A percentile compares a stretch with the other conserved stretches of the same genome.
phyloP scores from a whole-genome alignment of 225 moss, liverwort and hornwort genomes.

The Thuidium tamariscinum region DNA sequence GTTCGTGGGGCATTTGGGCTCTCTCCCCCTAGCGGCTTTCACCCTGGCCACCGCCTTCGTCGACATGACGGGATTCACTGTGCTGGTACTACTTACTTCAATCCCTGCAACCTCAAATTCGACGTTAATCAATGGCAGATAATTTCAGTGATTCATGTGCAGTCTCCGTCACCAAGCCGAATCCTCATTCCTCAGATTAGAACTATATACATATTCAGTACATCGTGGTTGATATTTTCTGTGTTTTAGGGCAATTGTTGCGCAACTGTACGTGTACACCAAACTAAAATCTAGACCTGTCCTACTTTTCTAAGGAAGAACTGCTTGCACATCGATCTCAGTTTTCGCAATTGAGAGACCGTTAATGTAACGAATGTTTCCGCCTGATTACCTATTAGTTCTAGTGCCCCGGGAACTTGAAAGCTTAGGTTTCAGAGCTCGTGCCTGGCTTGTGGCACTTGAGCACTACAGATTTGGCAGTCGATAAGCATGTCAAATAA shows the following conservation, averaged over 20 bases:
- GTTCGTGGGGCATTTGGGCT: conserved; percentile 26
- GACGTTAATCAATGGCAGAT: neutral
- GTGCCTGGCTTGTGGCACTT: neutral
- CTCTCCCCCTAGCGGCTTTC: conserved; percentile 18
- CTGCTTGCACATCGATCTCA: neutral
- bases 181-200: neutral
- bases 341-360: neutral
- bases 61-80: conserved; percentile 3
- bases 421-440: neutral
- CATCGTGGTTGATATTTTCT: neutral
- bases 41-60: neutral
- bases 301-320: neutral
- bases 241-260: neutral
- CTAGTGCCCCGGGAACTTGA: neutral
- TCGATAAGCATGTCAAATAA: neutral
- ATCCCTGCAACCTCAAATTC: neutral
- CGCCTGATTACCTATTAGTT: neutral
- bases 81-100: conserved; percentile 10
- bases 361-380: neutral
- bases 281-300: neutral
- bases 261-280: neutral
- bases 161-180: neutral
- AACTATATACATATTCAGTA: neutral
- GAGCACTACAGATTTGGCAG: neutral
- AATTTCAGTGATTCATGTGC: neutral